A percentile compares a stretch with the other conserved stretches of the same genome.
phyloP scores from a whole-genome alignment of 148 eudicot genomes.

The Rhododendron mucronatum region DNA sequence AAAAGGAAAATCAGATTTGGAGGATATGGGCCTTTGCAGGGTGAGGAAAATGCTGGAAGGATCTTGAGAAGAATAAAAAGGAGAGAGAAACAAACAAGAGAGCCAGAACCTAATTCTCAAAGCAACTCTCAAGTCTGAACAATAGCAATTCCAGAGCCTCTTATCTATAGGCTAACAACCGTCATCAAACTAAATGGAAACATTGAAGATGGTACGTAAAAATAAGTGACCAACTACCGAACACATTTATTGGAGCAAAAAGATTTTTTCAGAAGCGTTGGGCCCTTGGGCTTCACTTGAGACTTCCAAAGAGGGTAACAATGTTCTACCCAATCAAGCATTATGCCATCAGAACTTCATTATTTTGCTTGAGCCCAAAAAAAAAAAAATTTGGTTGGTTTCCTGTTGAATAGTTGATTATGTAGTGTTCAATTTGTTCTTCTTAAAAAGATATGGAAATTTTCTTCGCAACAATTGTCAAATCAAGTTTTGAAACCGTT shows the following conservation, averaged over 20 bases:
- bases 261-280: not conserved
- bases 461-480: not conserved
- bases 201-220: not conserved
- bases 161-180: not conserved
- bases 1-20: not conserved
- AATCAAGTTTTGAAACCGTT: not conserved
- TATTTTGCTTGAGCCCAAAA: conserved; percentile 1
- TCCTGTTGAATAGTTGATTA: not conserved
- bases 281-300: not conserved
- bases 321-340: not conserved
- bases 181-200: not conserved
- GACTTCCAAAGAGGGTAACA: not conserved
- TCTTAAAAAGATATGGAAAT: not conserved
- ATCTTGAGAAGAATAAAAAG: not conserved
- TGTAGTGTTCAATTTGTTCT: not conserved
- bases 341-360: not conserved
- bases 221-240: not conserved
- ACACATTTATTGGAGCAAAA: not conserved
- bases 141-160: not conserved
- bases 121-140: not conserved
- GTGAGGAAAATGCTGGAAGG: not conserved
- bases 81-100: not conserved
- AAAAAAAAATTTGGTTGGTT: not conserved
- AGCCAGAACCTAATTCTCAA: not conserved
- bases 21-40: not conserved